Conservation (phyloP, 169 alveolate genomes). For the Eimeria necatrix region DNA sequence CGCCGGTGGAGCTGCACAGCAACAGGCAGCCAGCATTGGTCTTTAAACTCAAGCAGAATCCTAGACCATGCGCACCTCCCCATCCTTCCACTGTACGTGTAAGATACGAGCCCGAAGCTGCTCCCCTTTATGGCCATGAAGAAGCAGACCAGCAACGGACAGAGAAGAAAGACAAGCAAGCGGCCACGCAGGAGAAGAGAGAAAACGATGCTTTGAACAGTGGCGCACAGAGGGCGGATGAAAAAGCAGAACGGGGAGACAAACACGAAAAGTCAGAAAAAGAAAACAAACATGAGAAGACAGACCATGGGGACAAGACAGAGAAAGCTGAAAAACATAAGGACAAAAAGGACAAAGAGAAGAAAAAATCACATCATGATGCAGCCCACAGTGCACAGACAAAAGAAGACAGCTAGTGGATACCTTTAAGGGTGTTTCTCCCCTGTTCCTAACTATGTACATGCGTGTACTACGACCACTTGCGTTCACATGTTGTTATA, state of each 20-base stretch:
- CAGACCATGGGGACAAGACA: neutral
- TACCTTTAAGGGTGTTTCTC: neutral
- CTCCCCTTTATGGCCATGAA: neutral
- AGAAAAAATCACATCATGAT: neutral
- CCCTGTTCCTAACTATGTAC: neutral
- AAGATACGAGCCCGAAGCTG: constrained; percentile 38
- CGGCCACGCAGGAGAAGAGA: neutral
- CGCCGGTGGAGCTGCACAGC: constrained; percentile 55
- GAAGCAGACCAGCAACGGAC: neutral
- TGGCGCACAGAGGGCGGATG: neutral
- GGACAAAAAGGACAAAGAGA: constrained; percentile 33
- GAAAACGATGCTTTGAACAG: neutral
- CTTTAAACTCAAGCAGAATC: constrained; percentile 23
- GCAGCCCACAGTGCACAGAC: neutral
- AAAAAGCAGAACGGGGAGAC: neutral
- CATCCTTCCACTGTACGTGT: constrained; percentile 63
- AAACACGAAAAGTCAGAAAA: neutral
- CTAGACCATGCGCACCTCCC: constrained; percentile 53
- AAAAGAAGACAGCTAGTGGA: too few species aligned
- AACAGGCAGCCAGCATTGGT: constrained; percentile 16
- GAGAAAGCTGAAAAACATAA: neutral
- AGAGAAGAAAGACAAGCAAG: neutral
- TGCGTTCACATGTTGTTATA: too few species aligned
- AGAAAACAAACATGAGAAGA: neutral
- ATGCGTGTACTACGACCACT: too few species aligned